These are phyloP conservation scores for Collybia mongolica DNA, from an alignment of 768 basidiomycete species.

Conservation along the genomic window DNA sequence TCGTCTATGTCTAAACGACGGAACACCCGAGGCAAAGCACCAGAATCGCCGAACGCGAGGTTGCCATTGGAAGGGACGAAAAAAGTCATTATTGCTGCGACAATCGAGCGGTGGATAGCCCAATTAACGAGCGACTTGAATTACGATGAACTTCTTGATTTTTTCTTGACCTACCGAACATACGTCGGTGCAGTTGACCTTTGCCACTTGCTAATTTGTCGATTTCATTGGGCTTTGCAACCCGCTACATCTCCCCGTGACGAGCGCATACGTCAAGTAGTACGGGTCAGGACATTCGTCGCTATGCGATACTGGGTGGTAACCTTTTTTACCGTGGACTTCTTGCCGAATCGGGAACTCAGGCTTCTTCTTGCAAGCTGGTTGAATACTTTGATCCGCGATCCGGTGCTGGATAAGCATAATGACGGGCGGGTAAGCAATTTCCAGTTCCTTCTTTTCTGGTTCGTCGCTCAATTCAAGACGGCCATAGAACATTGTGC, in stretches of 20 bases:
- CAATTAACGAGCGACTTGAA: constrained; percentile 85
- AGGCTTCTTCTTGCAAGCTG: constrained; percentile 71
- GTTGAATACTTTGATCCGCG: constrained; percentile 75
- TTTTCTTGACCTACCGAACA: constrained; percentile 90
- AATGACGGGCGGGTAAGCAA: constrained; percentile 68
- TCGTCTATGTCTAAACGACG: constrained; percentile 34
- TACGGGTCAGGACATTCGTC: constrained; percentile 86
- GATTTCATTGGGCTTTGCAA: constrained; percentile 87
- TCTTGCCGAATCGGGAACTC: constrained; percentile 77
- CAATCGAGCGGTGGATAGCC: constrained; percentile 91
- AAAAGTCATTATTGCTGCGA: constrained; percentile 78
- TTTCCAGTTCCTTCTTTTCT: neutral
- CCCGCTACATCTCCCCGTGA: constrained; percentile 51
- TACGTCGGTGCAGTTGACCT: constrained; percentile 81
- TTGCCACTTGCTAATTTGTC: constrained; percentile 76
- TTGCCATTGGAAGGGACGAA: constrained; percentile 23
- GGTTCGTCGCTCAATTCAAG: constrained; percentile 7
- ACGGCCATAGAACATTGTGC: constrained; percentile 64
- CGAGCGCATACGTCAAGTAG: constrained; percentile 71
- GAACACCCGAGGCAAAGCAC: constrained; percentile 30
- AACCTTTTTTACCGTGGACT: constrained; percentile 89
- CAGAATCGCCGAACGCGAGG: constrained; percentile 22
- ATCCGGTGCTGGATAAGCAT: constrained; percentile 67
- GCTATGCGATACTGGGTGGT: constrained; percentile 89
- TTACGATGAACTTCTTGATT: constrained; percentile 84